A percentile compares a stretch with the other conserved stretches of the same genome.
Evolutionary conservation across 2,329 filamentous ascomycete genomes (phyloP).

Genomic region (Fusarium chlamydosporum): DNA sequence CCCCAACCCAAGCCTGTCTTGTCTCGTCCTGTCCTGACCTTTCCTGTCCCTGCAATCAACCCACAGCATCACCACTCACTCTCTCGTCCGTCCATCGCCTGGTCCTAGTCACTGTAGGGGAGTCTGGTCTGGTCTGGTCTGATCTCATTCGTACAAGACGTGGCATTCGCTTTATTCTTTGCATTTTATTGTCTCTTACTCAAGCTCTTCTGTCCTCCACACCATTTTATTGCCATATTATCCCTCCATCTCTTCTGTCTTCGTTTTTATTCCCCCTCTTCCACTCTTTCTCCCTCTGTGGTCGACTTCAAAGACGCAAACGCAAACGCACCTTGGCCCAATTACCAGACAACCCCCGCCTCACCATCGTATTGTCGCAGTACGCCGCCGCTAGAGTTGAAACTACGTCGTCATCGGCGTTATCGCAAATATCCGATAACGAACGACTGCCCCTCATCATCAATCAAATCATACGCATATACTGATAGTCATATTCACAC

Average conservation of each 20-base stretch:
- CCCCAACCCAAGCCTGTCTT: conserved; percentile 4
- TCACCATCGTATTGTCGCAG: conserved; percentile 30
- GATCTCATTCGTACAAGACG: conserved; percentile 48
- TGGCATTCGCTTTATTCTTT: conserved; percentile 49
- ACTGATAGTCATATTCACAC: conserved; percentile 16
- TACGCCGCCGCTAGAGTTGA: conserved; percentile 46
- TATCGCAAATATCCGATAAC: conserved; percentile 50
- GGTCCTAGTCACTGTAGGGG: conserved; percentile 26
- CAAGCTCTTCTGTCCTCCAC: conserved; percentile 36
- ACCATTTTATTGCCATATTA: conserved; percentile 32
- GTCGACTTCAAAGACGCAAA: conserved; percentile 9
- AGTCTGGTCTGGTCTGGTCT: conserved; percentile 22
- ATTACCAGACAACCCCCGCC: conserved; percentile 26
- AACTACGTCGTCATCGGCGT: conserved; percentile 50
- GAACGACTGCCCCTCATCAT: conserved; percentile 48
- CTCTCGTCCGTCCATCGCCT: conserved; percentile 27
- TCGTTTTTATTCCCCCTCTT: conserved; percentile 9
- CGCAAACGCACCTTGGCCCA: conserved; percentile 10
- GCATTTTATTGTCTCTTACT: conserved; percentile 33
- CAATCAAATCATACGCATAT: conserved; percentile 24
- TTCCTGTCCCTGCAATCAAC: conserved; percentile 47
- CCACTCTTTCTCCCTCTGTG: neutral
- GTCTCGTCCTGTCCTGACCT: conserved; percentile 16
- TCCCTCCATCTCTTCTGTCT: conserved; percentile 6
- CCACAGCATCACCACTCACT: conserved; percentile 47